Conservation (phyloP, 108 stramenopile species). For the Nannochloropsis salina region DNA sequence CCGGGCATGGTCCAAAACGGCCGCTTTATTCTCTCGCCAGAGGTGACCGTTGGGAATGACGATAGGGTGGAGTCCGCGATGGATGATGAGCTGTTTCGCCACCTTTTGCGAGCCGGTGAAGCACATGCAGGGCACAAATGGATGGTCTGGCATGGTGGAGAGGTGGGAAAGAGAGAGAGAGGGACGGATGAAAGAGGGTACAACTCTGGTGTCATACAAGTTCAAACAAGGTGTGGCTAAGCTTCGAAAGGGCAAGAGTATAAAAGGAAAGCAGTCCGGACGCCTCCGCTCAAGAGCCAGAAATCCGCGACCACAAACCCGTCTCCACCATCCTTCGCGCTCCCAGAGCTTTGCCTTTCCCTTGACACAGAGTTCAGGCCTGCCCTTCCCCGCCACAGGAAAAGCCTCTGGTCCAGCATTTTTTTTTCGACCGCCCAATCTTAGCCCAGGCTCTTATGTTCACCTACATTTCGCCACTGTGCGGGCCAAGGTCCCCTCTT, state of each 20-base stretch:
- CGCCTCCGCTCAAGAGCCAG: no score
- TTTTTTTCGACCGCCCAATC: neutral
- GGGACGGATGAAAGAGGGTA: neutral
- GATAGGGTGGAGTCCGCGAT: conserved; percentile 32
- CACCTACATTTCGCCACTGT: neutral
- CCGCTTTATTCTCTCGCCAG: neutral
- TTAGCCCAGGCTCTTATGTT: neutral
- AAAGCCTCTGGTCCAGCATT: neutral
- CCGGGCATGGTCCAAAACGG: neutral
- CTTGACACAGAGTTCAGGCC: no score
- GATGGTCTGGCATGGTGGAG: neutral
- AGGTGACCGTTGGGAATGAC: conserved; percentile 21
- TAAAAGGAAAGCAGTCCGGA: no score
- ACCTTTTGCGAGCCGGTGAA: conserved; percentile 23
- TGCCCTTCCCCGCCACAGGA: no score
- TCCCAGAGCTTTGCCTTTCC: no score
- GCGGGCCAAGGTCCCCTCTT: neutral
- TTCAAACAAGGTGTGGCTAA: no score
- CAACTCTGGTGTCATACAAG: no score
- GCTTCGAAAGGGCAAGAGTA: no score
- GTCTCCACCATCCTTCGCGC: no score
- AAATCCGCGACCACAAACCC: no score
- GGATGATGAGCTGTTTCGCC: conserved; percentile 28
- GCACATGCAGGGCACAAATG: conserved; percentile 21
- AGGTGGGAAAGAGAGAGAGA: neutral